Evolutionary conservation across 805 yeast species (phyloP), one percentile per base, ranked within the genome.

Genomic region (Suhomyces emberorum): DNA sequence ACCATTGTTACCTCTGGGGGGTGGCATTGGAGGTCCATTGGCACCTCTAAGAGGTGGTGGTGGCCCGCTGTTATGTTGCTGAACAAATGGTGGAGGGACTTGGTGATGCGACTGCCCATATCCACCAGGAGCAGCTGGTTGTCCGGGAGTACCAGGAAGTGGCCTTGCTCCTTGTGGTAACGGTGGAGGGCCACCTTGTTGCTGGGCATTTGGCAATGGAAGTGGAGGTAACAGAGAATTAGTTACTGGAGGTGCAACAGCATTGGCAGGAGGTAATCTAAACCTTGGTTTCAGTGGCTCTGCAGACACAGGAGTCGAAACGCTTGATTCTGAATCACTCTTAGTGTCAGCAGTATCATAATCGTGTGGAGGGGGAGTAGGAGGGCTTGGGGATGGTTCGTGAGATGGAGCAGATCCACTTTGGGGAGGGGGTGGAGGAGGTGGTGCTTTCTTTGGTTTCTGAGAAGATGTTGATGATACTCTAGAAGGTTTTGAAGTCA

Each of bases 381-480:
- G n/a, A 9, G 11, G 33, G 10, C 30, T 22, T 46, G 41, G 18
- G 39, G 15, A 10, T 43, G 38, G 22, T 7, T 9, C 9, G 7
- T 9, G 22, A 20, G 22, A 20, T 20, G 22, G 8, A 20, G 22
- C 9, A 20, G 7, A 7, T 20, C 22, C 22, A 20, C 22, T 23
- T 9, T 7, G 31, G 14, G 57, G 49, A 16, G 67, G 61, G 2
- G 71, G 70, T 4, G 72, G 70, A 6, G 71, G 71, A 1, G 70
- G 69, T 2, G 69, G 66, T 3, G 65, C 65, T 46, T 60, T 62
- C 32, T 56, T 61, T 7, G 37, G 38, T 30, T 46, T 55, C n/a
- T 36, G 33, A 14, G 44, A 34, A 16, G 52, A 32, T 5, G 15
- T 10, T 42, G 32, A n/a, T 15, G 15, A 7, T 20, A 20, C 9